Conservation (phyloP, 2,329 filamentous ascomycete species). For the Ophiostoma pallidulum region DNA sequence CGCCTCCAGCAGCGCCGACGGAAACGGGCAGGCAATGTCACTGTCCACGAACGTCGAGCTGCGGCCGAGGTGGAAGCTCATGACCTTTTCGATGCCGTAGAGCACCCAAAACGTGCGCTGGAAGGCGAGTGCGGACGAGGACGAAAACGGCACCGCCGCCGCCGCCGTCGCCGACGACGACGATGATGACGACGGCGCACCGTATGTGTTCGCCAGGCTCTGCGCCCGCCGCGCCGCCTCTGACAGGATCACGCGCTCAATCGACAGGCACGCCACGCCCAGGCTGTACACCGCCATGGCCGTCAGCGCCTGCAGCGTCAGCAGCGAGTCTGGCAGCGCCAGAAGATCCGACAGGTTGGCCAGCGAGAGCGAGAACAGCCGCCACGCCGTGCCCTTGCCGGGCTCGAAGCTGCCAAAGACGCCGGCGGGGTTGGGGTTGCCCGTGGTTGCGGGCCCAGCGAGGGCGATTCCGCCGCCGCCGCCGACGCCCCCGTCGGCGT, state of each 20-base stretch:
- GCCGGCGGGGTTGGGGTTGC: slow-evolving; percentile 20
- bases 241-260: slow-evolving; percentile 24
- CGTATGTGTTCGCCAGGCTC: slow-evolving; percentile 20
- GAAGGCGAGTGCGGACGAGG: too few relatives aligned
- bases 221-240: slow-evolving; percentile 25
- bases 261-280: slow-evolving; percentile 22
- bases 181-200: background rate
- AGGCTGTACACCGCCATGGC: slow-evolving; percentile 24
- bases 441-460: slow-evolving; percentile 18
- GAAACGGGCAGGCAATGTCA: slow-evolving; percentile 25
- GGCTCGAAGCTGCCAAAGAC: slow-evolving; percentile 33
- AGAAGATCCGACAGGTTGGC: slow-evolving; percentile 27
- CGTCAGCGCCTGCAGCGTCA: slow-evolving; percentile 23
- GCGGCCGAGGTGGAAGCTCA: slow-evolving; percentile 24
- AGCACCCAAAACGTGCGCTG: slow-evolving; percentile 24
- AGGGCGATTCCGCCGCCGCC: too few relatives aligned
- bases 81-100: slow-evolving; percentile 22
- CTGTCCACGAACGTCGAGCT: slow-evolving; percentile 25
- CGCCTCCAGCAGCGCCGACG: too few relatives aligned
- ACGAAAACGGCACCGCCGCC: too few relatives aligned
- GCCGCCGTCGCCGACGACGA: too few relatives aligned
- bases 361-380: slow-evolving; percentile 29
- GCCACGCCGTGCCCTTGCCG: slow-evolving; percentile 30
- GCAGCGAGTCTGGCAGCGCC: slow-evolving; percentile 23
- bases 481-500: slow-evolving; percentile 11